A percentile compares a stretch with the other conserved stretches of the same genome.
phyloP scores from a whole-genome alignment of 495 filamentous ascomycete species.

The Amphirosellinia nigrospora region DNA sequence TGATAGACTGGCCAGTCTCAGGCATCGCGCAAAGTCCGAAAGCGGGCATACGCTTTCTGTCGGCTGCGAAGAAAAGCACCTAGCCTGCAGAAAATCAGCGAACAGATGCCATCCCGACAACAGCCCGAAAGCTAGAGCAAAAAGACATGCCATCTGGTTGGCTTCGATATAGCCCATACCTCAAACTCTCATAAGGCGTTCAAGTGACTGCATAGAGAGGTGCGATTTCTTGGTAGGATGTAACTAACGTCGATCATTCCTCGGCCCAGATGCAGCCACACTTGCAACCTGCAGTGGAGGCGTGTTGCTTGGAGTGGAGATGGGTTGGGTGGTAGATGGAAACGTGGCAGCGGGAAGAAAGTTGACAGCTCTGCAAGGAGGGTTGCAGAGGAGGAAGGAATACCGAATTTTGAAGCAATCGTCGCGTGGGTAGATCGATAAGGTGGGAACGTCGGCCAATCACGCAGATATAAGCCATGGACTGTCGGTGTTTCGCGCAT shows the following conservation, averaged over 20 bases:
- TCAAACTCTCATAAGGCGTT: not conserved
- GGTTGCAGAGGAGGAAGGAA: constrained; percentile 8
- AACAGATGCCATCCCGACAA: not conserved
- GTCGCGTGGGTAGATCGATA: constrained; percentile 16
- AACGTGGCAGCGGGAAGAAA: constrained; percentile 21
- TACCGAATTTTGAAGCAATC: constrained; percentile 21
- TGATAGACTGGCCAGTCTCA: not conserved
- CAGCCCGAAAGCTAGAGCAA: not conserved
- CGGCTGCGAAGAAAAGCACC: not conserved
- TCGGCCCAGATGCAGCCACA: not conserved
- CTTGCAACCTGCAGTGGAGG: constrained; percentile 9
- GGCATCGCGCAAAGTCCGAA: not conserved
- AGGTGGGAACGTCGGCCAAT: constrained; percentile 8
- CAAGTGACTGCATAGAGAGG: not conserved
- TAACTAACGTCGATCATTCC: not conserved
- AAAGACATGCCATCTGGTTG: not conserved
- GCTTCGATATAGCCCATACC: too few relatives aligned
- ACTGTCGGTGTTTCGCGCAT: constrained; percentile 11
- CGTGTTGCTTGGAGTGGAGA: constrained; percentile 6
- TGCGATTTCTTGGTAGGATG: constrained; percentile 1
- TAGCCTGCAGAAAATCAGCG: not conserved
- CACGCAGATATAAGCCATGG: not conserved
- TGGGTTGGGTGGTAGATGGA: constrained; percentile 1
- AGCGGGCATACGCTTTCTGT: not conserved
- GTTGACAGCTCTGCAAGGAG: constrained; percentile 21